phyloP scores from a whole-genome alignment of 495 filamentous ascomycete genomes.

The Penicillium lagena region DNA sequence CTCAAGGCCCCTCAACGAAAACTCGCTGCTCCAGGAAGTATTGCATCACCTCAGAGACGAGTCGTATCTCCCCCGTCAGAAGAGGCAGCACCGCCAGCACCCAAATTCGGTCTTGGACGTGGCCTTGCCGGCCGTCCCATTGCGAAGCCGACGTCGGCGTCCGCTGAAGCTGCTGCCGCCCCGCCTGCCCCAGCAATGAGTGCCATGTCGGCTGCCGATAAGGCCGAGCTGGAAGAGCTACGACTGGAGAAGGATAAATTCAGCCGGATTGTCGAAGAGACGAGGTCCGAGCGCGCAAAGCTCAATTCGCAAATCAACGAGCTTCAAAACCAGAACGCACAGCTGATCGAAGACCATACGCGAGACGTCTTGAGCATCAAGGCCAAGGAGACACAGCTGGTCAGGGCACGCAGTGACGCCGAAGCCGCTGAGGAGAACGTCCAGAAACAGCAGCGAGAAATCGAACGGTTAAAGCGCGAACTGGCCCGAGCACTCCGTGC shows the following conservation, averaged over 20 bases:
- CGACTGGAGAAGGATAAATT: conserved; percentile 75
- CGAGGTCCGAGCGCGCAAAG: conserved; percentile 66
- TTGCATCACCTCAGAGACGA: conserved; percentile 61
- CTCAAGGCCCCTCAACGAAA: conserved; percentile 63
- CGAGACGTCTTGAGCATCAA: conserved; percentile 92
- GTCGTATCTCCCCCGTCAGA: conserved; percentile 46
- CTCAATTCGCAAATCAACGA: conserved; percentile 76
- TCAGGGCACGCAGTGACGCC: conserved; percentile 81
- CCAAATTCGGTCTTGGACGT: conserved; percentile 63
- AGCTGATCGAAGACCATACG: conserved; percentile 96
- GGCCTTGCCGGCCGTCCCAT: conserved; percentile 82
- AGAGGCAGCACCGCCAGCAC: conserved; percentile 51
- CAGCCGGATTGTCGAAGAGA: conserved; percentile 62
- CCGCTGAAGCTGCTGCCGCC: conserved; percentile 30
- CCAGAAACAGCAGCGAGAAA: conserved; percentile 76
- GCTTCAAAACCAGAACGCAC: conserved; percentile 89
- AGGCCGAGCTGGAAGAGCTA: conserved; percentile 84
- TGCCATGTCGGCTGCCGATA: conserved; percentile 65
- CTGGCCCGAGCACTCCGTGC: conserved; percentile 38
- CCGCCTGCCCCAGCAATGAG: conserved; percentile 46
- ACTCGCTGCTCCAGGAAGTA: conserved; percentile 49
- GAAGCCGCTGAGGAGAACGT: conserved; percentile 82
- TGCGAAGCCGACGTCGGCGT: conserved; percentile 63
- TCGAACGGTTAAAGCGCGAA: conserved; percentile 88
- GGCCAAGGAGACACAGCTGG: conserved; percentile 95